Conservation (phyloP, 2,329 filamentous ascomycete genomes). For the Rasamsonia emersonii region DNA sequence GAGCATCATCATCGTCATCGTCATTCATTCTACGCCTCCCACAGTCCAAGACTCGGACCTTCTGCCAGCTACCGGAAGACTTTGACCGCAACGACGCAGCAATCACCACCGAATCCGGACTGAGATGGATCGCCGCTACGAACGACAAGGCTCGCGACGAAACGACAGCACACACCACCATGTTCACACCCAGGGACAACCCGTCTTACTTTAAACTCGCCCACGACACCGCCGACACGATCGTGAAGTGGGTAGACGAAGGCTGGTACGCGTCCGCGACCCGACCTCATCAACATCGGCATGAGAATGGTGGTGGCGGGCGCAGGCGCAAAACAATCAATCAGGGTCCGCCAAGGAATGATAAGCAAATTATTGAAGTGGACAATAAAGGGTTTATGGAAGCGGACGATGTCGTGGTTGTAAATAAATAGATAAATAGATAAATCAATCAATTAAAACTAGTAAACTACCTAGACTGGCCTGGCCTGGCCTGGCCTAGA, state of each 20-base stretch:
- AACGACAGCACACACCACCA: constrained; percentile 62
- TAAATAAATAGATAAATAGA: no score
- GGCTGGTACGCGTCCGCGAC: constrained; percentile 29
- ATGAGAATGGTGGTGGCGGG: background rate
- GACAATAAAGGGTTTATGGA: constrained; percentile 25
- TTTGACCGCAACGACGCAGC: constrained; percentile 21
- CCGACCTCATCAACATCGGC: no score
- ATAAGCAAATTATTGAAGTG: no score
- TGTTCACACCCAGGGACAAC: constrained; percentile 39
- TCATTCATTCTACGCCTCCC: constrained; percentile 18
- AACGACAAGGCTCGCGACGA: constrained; percentile 78
- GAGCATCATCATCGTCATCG: no score
- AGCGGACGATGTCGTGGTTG: constrained; percentile 26
- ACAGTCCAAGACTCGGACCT: constrained; percentile 61
- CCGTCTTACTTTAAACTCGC: constrained; percentile 35
- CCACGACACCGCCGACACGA: constrained; percentile 27
- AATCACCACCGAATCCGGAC: constrained; percentile 29
- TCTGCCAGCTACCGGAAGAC: constrained; percentile 69
- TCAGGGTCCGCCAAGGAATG: no score
- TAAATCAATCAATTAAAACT: no score
- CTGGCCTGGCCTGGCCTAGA: no score
- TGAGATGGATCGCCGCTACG: constrained; percentile 58
- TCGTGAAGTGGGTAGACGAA: constrained; percentile 32
- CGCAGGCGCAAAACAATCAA: background rate
- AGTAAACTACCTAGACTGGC: no score